These are phyloP conservation scores for Colletotrichum melonis DNA, from an alignment of 2,329 filamentous ascomycete species.

Conservation along the genomic window DNA sequence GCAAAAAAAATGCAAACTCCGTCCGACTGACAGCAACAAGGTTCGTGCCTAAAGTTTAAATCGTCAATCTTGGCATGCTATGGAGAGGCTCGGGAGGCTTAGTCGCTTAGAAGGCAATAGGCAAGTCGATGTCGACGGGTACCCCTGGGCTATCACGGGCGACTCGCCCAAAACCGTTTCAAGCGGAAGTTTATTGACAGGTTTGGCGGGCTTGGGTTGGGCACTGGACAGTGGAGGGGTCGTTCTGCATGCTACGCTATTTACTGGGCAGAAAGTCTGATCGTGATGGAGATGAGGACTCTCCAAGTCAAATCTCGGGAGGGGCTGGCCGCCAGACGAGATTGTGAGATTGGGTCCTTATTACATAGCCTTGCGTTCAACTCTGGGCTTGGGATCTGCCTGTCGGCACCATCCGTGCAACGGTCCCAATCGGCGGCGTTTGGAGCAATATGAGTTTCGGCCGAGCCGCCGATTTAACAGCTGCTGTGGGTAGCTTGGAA, in stretches of 20 bases:
- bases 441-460: conserved; percentile 18
- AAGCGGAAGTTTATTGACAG: conserved; percentile 26
- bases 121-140: background rate
- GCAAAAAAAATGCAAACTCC: background rate
- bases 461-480: background rate
- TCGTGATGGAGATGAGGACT: background rate
- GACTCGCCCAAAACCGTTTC: conserved; percentile 22
- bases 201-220: background rate
- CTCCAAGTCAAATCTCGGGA: background rate
- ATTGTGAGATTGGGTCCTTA: too few species aligned
- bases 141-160: background rate
- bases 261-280: background rate
- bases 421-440: background rate
- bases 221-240: background rate
- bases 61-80: background rate
- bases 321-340: too few species aligned
- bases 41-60: conserved; percentile 20
- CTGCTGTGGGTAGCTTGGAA: background rate
- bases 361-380: background rate
- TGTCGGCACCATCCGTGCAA: conserved; percentile 19
- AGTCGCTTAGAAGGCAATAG: too few species aligned
- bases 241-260: background rate
- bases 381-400: background rate
- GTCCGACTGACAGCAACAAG: conserved; percentile 2
- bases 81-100: background rate